Evolutionary conservation across 2,329 filamentous ascomycete species (phyloP).

Genomic region (Fusarium sp.): DNA sequence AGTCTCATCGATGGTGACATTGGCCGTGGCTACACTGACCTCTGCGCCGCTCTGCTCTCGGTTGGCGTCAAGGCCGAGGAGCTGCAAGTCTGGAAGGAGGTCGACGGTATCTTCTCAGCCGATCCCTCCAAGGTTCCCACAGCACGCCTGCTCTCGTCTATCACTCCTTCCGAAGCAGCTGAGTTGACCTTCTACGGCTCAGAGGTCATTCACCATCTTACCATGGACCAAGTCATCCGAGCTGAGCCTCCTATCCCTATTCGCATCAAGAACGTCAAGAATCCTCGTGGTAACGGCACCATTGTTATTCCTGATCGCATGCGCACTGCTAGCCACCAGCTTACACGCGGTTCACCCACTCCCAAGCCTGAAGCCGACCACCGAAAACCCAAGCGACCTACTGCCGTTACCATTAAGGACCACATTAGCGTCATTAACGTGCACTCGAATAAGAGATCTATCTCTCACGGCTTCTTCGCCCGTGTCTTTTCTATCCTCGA

Average conservation of each 20-base stretch:
- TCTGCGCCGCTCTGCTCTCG: conserved; percentile 91
- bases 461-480: conserved; percentile 95
- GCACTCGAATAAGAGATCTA: conserved; percentile 95
- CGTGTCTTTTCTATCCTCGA: conserved; percentile 93
- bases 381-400: conserved; percentile 78
- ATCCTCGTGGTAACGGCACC: conserved; percentile 81
- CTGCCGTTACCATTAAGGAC: conserved; percentile 96
- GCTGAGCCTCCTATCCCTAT: conserved; percentile 83
- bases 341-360: conserved; percentile 62
- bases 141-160: conserved; percentile 85
- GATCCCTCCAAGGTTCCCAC: conserved; percentile 94
- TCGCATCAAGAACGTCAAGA: conserved; percentile 93
- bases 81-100: conserved; percentile 98
- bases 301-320: conserved; percentile 82
- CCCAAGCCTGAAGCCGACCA: conserved; percentile 51
- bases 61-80: conserved; percentile 89
- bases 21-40: conserved; percentile 94
- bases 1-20: conserved; percentile 89
- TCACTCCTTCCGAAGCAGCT: conserved; percentile 94
- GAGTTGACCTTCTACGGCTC: conserved; percentile 95
- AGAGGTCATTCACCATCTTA: conserved; percentile 98
- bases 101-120: conserved; percentile 89
- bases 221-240: conserved; percentile 95
- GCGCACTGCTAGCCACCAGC: conserved; percentile 67
- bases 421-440: conserved; percentile 98